Conservation (phyloP, 2,329 filamentous ascomycete species). For the Alternaria sp. region DNA sequence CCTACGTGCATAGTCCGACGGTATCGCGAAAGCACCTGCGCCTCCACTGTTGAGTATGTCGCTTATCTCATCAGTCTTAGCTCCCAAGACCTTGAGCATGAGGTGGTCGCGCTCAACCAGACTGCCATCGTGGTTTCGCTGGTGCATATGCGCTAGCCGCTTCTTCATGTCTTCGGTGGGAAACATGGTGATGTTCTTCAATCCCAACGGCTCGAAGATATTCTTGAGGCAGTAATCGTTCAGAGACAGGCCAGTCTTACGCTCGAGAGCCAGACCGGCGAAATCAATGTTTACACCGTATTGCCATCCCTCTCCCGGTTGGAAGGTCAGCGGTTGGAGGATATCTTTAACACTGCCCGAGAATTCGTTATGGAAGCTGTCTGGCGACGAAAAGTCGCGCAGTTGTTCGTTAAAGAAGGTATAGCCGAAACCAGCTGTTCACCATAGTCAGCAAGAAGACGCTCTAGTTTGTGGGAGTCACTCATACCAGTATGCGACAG, state of each 20-base stretch:
- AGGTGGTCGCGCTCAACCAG: slow-evolving; percentile 58
- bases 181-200: slow-evolving; percentile 64
- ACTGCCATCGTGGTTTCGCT: slow-evolving; percentile 56
- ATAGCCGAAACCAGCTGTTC: slow-evolving; percentile 56
- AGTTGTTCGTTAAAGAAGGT: slow-evolving; percentile 58
- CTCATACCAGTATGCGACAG: slow-evolving; percentile 53
- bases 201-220: slow-evolving; percentile 55
- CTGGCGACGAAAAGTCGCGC: slow-evolving; percentile 49
- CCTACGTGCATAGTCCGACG: slow-evolving; percentile 67
- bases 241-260: slow-evolving; percentile 52
- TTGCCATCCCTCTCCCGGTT: slow-evolving; percentile 68
- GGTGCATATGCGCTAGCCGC: slow-evolving; percentile 65
- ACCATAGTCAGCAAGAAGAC: neutral
- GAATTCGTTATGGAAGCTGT: slow-evolving; percentile 65
- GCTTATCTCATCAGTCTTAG: slow-evolving; percentile 52
- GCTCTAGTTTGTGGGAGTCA: neutral
- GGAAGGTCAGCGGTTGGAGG: slow-evolving; percentile 63
- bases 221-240: slow-evolving; percentile 56
- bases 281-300: slow-evolving; percentile 60
- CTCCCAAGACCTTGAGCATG: slow-evolving; percentile 58
- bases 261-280: slow-evolving; percentile 57
- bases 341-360: slow-evolving; percentile 62
- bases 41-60: slow-evolving; percentile 66
- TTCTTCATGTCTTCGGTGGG: slow-evolving; percentile 64
- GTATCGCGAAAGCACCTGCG: slow-evolving; percentile 66